These are phyloP conservation scores for Sporobolomyces phaffii DNA, from an alignment of 768 basidiomycete genomes.

Conservation along the genomic window DNA sequence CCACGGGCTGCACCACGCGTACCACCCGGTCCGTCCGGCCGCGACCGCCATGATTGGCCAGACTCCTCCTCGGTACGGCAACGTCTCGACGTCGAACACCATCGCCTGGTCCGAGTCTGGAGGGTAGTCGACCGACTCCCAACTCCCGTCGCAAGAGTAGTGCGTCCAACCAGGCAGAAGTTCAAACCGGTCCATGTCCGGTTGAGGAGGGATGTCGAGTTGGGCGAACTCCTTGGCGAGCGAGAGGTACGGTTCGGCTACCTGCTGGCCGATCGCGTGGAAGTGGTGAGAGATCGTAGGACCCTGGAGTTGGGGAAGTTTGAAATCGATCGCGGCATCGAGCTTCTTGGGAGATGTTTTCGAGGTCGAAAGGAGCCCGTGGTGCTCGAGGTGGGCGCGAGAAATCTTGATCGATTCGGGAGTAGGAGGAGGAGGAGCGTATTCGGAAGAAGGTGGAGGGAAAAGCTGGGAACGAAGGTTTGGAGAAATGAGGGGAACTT, in stretches of 20 bases:
- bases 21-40: slow-evolving; percentile 77
- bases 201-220: slow-evolving; percentile 58
- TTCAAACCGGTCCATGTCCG: slow-evolving; percentile 51
- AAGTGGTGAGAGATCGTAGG: slow-evolving; percentile 80
- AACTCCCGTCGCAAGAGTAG: slow-evolving; percentile 67
- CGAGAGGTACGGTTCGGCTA: slow-evolving; percentile 70
- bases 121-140: slow-evolving; percentile 63
- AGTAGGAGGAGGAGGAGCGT: slow-evolving; percentile 14
- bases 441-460: slow-evolving; percentile 14
- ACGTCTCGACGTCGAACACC: slow-evolving; percentile 87
- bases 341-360: not conserved
- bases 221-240: slow-evolving; percentile 60
- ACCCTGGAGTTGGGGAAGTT: slow-evolving; percentile 78
- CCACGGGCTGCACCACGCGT: slow-evolving; percentile 95
- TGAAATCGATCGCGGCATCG: slow-evolving; percentile 64
- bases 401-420: slow-evolving; percentile 24
- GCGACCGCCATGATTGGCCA: slow-evolving; percentile 86
- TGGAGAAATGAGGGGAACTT: slow-evolving; percentile 35
- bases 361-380: slow-evolving; percentile 22
- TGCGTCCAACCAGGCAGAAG: slow-evolving; percentile 76
- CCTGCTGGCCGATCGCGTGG: slow-evolving; percentile 62
- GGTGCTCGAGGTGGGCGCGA: slow-evolving; percentile 13
- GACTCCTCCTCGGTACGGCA: slow-evolving; percentile 67
- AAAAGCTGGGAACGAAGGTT: slow-evolving; percentile 32
- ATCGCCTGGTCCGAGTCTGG: slow-evolving; percentile 58